Evolutionary conservation across 2,329 filamentous ascomycete genomes (phyloP), one percentile per base, ranked within the genome.

Genomic region (Neofusicoccum ribis): DNA sequence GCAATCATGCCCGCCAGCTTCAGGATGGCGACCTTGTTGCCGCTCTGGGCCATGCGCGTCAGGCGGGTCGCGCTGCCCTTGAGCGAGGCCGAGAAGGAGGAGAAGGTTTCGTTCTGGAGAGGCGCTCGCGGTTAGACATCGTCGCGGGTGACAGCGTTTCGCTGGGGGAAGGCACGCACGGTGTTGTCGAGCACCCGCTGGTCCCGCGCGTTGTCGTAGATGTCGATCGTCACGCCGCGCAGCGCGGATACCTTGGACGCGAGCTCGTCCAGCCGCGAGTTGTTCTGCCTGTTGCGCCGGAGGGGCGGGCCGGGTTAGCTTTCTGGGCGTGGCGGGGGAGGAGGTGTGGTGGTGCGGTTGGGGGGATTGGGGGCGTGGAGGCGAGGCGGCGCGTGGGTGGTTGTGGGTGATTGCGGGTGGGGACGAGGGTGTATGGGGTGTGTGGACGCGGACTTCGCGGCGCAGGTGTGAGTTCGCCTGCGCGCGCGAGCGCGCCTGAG

Each of bases 211-310:
- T 95, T 93, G 81, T 98, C 93, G 85, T 98, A 97, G 74, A 99
- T 99, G 82, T 99, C 93, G 69, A 98, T 88, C 47, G 95, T 99
- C 59, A 99, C 92, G 78, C 91, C 91, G 74, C 94, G 92, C 68
- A 99, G 86, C 61, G 93, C 92, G 17, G 91, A 91, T 64, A 98
- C 93, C 82, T 99, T 99, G 70, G 88, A 86, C 15, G 91, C 91
- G 43, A 99, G 90, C 77, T 96, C 93, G 73, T 94, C 89, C 65
- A 99, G 91, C 72, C 94, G 93, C 70, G 91, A 89, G 81, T 98
- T 96, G 83, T 99, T 99, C 80, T 99, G 95, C 73, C 87, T 88
- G 63, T 15, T 88, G 27, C 27, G 27, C 27, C 5, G 27, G 27
- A 7, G 27, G 1, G 17, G 66, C 37, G 11, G 65, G 39, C 7